A percentile compares a stretch with the other conserved stretches of the same genome.
Evolutionary conservation across 495 filamentous ascomycete species (phyloP).

Genomic region (Clavariopsis aquatica): DNA sequence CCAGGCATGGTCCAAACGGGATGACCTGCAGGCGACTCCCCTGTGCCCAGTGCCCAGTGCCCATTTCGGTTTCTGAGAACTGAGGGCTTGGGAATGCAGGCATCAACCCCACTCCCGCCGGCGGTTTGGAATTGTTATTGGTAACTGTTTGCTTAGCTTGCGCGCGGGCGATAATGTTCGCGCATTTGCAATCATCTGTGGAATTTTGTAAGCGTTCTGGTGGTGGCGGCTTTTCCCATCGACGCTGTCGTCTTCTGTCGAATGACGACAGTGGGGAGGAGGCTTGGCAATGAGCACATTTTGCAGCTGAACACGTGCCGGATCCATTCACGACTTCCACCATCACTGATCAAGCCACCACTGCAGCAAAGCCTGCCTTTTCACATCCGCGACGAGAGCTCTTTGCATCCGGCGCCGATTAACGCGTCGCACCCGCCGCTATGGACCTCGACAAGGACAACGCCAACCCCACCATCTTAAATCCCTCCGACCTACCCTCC

Average conservation of each 20-base stretch:
- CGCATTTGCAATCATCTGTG: conserved; percentile 3
- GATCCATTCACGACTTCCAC: conserved; percentile 7
- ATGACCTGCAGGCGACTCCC: conserved; percentile 27
- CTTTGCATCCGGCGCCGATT: background rate
- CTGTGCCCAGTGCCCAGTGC: conserved; percentile 6
- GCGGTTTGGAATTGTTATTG: background rate
- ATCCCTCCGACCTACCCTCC: conserved; percentile 86
- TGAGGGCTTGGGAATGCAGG: conserved; percentile 1
- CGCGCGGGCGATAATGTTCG: background rate
- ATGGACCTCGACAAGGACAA: conserved; percentile 69
- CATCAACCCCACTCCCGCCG: conserved; percentile 8
- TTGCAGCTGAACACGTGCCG: background rate
- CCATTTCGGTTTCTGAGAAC: background rate
- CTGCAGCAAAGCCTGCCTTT: background rate
- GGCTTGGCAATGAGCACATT: background rate
- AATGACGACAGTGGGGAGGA: background rate
- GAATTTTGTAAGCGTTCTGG: background rate
- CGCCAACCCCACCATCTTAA: conserved; percentile 91
- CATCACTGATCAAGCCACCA: background rate
- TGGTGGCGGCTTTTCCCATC: background rate
- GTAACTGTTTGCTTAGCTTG: background rate
- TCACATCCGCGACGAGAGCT: background rate
- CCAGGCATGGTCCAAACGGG: background rate
- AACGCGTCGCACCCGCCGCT: conserved; percentile 7
- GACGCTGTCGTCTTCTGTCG: background rate